These are phyloP conservation scores for Fallopia convolvulus DNA, from an alignment of 148 eudicot species.

Conservation along the genomic window DNA sequence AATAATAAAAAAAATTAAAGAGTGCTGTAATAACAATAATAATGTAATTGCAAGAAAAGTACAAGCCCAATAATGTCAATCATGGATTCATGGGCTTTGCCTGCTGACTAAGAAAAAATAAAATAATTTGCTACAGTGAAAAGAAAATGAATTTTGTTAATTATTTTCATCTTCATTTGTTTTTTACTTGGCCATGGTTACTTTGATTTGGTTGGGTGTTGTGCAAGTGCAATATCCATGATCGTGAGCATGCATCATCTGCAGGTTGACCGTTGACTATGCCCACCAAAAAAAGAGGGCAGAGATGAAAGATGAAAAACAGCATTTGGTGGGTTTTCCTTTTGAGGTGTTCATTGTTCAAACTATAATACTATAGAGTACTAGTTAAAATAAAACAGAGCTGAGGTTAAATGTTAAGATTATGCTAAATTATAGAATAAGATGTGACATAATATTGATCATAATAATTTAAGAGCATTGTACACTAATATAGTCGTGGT, in stretches of 20 bases:
- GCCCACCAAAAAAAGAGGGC: neutral
- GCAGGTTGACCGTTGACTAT: constrained; percentile 4
- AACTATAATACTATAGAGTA: no score
- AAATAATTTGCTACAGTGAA: no score
- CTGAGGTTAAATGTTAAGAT: no score
- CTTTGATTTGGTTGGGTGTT: neutral
- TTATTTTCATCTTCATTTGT: neutral
- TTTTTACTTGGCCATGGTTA: neutral
- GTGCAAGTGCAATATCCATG: constrained; percentile 5
- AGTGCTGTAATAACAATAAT: neutral
- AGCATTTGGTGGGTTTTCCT: neutral
- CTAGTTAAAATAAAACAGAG: no score
- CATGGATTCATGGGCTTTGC: neutral
- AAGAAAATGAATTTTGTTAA: no score
- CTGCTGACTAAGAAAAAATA: neutral
- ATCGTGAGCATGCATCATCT: neutral
- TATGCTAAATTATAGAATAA: no score
- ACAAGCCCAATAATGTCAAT: neutral
- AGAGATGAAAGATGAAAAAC: neutral
- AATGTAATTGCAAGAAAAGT: neutral
- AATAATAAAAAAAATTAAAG: neutral
- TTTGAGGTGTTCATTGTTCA: no score
- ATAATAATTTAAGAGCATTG: no score
- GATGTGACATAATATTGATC: no score
- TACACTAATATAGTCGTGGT: no score